A percentile compares a stretch with the other conserved stretches of the same genome.
These are phyloP conservation scores for Didymella glomerata DNA, from an alignment of 2,329 filamentous ascomycete genomes.

Conservation along the genomic window DNA sequence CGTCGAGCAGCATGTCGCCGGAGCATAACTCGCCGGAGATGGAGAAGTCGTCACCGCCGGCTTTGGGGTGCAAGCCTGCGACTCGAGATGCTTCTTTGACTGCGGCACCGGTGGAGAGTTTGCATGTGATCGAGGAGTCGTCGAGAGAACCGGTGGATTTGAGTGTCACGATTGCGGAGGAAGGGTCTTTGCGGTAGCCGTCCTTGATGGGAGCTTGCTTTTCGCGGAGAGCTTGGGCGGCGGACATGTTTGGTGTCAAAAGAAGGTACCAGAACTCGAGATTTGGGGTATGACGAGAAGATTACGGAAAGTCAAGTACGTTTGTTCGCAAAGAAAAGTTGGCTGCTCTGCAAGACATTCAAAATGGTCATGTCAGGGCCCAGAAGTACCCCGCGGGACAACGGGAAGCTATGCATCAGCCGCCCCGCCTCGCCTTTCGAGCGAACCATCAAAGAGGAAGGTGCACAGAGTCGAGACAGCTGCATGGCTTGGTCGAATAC, in stretches of 20 bases:
- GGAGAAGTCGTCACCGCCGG: constrained; percentile 54
- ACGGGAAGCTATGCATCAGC: constrained; percentile 9
- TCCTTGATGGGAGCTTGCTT: constrained; percentile 61
- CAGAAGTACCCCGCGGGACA: constrained; percentile 30
- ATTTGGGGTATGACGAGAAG: neutral
- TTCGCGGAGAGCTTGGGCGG: constrained; percentile 52
- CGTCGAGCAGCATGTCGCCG: constrained; percentile 61
- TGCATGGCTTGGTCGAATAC: neutral
- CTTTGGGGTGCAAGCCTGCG: constrained; percentile 59
- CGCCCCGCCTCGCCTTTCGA: constrained; percentile 28
- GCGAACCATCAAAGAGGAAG: constrained; percentile 22
- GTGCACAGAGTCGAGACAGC: neutral
- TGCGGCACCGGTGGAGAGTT: constrained; percentile 54
- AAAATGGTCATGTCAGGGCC: neutral
- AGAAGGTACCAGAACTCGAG: too few relatives aligned
- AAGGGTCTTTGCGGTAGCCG: constrained; percentile 55
- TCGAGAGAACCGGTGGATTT: constrained; percentile 57
- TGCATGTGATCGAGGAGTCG: constrained; percentile 57
- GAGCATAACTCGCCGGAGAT: constrained; percentile 60
- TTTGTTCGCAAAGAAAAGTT: neutral
- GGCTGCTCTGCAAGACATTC: neutral
- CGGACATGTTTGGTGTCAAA: constrained; percentile 32
- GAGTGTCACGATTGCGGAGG: constrained; percentile 57
- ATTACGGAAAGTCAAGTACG: neutral
- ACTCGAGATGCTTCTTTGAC: constrained; percentile 53